A percentile compares a stretch with the other conserved stretches of the same genome.
These are phyloP conservation scores for Biscutella laevigata DNA, from an alignment of 441 rosid genomes.

Conservation along the genomic window DNA sequence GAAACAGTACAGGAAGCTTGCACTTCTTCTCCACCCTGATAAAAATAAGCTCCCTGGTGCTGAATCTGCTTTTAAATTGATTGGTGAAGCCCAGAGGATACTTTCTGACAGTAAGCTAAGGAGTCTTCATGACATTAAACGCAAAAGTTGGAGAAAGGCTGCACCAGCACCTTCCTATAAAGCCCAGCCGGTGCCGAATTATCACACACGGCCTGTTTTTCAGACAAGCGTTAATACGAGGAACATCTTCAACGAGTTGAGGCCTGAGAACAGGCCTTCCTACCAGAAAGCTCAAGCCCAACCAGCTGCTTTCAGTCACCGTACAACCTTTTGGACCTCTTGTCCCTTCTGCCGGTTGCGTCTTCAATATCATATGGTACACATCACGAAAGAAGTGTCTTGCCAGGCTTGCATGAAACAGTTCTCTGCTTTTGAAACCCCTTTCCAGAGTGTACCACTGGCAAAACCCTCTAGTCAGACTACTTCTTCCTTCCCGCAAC, in stretches of 20 bases:
- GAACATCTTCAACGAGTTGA: constrained; percentile 28
- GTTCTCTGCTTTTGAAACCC: constrained; percentile 49
- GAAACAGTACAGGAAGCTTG: constrained; percentile 84
- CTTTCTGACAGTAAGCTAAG: constrained; percentile 66
- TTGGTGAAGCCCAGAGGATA: constrained; percentile 84
- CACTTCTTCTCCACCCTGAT: constrained; percentile 91
- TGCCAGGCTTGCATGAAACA: constrained; percentile 52
- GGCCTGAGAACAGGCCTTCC: constrained; percentile 30
- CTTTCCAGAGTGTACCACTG: constrained; percentile 25
- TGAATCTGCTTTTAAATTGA: constrained; percentile 85
- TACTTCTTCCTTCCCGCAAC: constrained; percentile 27
- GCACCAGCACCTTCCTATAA: constrained; percentile 35
- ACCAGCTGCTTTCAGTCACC: constrained; percentile 30
- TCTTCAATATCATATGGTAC: constrained; percentile 39
- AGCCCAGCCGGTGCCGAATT: constrained; percentile 30
- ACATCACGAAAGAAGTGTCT: constrained; percentile 31
- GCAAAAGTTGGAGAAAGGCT: constrained; percentile 30
- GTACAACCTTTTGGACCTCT: constrained; percentile 56
- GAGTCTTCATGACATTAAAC: constrained; percentile 46
- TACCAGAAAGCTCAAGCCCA: constrained; percentile 37
- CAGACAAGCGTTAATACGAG: constrained; percentile 19
- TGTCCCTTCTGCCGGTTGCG: constrained; percentile 54
- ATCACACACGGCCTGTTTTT: constrained; percentile 20
- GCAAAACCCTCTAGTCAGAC: constrained; percentile 29
- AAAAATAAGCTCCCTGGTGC: constrained; percentile 94